phyloP scores from a whole-genome alignment of 495 filamentous ascomycete genomes.

The Cercophora samala region DNA sequence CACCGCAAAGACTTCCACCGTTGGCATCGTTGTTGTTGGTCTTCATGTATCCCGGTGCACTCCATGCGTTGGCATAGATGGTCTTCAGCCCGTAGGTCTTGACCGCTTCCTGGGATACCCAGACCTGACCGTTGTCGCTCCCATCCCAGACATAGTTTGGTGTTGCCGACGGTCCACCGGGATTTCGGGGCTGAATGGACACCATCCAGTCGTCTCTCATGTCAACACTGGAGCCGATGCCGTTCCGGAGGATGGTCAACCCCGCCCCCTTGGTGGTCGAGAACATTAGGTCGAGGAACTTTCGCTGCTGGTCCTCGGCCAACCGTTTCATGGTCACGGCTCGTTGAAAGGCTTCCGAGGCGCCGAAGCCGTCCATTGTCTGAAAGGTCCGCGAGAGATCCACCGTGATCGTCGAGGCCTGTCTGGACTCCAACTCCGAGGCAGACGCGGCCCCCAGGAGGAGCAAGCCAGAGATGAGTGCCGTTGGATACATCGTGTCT shows the following conservation, averaged over 20 bases:
- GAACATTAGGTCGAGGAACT: constrained; percentile 48
- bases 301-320: constrained; percentile 33
- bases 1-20: constrained; percentile 53
- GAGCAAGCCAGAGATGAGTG: background rate
- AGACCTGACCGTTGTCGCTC: constrained; percentile 48
- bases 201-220: constrained; percentile 42
- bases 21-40: constrained; percentile 51
- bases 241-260: constrained; percentile 53
- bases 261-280: constrained; percentile 46
- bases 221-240: constrained; percentile 48
- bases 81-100: constrained; percentile 44
- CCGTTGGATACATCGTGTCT: background rate
- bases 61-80: constrained; percentile 57
- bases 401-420: constrained; percentile 34
- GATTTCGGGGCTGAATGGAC: constrained; percentile 43
- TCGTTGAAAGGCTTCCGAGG: constrained; percentile 51
- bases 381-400: constrained; percentile 41
- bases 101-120: constrained; percentile 46
- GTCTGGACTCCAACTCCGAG: constrained; percentile 7
- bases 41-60: constrained; percentile 57
- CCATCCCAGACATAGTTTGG: constrained; percentile 45
- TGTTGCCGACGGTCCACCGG: constrained; percentile 33
- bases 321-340: constrained; percentile 37
- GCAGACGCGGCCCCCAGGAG: background rate
- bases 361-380: constrained; percentile 50